Base-by-base conservation (phyloP, 805 yeast species). In the Metschnikowia continentalis region DNA sequence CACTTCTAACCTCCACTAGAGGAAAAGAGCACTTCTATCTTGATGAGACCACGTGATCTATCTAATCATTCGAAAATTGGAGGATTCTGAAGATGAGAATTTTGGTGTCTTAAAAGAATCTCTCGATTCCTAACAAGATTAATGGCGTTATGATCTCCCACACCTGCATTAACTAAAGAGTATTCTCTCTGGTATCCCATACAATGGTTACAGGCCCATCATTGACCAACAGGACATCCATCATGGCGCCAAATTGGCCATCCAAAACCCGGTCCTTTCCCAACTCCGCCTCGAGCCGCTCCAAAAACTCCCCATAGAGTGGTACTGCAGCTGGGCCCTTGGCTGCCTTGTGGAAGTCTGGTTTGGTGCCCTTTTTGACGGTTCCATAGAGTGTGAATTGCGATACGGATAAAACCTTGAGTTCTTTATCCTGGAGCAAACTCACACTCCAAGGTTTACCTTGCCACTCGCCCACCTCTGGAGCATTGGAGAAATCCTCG, bases 191-290 rank as follows among this genome's bases (percentile, higher is more conserved):
- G 1, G 92, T 86, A 63, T 91, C 97, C 71, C 86, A 79, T 19
- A 84, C 79, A 32, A 92, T 85, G 0, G 98, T 92, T 0, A 88
- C 90, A 0, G 98, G 98, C 1, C 98, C 98, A 61, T 92, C 97
- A 62, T 94, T 94, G 13, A 85, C 82, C 53, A 92, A 68, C 1
- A 79, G 78, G 14, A 95, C 97, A 55, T 89, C 96, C 99, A 94
- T 94, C 96, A 92, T 88, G 10, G 92, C 98, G 0, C 98, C 99
- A 65, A 94, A 94, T 49, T 81, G 75, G 2, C 99, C 99, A 60
- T 91, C 97, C 55, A 84, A 78, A 3, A 90, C 96, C 43, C 80
- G 81, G 0, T 76, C 82, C 0, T 74, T 77, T 0, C 88, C 88
- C 51, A 89, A 53, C n/a, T 78, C 79, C 1, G 58, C 61, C 53